Evolutionary conservation across 2,329 filamentous ascomycete genomes (phyloP).

Genomic region (Didymella segeticola): DNA sequence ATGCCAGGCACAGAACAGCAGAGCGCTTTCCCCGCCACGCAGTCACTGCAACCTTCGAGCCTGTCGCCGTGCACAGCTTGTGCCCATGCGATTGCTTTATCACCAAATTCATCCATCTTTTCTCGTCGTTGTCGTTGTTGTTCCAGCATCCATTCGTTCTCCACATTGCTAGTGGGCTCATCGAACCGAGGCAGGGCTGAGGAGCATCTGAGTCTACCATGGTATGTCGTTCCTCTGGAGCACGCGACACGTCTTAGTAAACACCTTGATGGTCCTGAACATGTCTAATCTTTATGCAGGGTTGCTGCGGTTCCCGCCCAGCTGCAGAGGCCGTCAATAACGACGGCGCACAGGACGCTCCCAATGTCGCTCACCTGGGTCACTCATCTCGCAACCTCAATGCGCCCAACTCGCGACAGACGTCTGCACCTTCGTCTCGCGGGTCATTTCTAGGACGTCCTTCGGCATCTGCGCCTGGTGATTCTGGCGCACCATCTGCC

Average conservation of each 20-base stretch:
- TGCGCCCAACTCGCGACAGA: constrained; percentile 18
- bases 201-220: constrained; percentile 10
- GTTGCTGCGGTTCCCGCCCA: constrained; percentile 23
- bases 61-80: constrained; percentile 3
- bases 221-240: constrained; percentile 7
- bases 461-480: not conserved
- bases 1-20: constrained; percentile 4
- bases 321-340: not conserved
- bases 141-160: constrained; percentile 4
- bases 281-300: constrained; percentile 11
- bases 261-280: not conserved
- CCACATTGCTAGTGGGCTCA: constrained; percentile 5
- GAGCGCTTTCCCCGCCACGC: constrained; percentile 11
- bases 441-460: constrained; percentile 5
- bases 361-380: constrained; percentile 10
- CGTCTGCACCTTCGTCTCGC: constrained; percentile 10
- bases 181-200: constrained; percentile 12
- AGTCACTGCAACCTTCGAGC: constrained; percentile 3
- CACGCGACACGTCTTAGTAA: constrained; percentile 8
- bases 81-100: constrained; percentile 16
- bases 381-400: constrained; percentile 31
- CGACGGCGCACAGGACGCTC: constrained; percentile 7
- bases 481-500: constrained; percentile 2
- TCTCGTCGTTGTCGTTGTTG: not conserved
- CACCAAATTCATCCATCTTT: constrained; percentile 2